Base-by-base conservation (phyloP, 352 stramenopile species). In the Pythium insidiosum region DNA sequence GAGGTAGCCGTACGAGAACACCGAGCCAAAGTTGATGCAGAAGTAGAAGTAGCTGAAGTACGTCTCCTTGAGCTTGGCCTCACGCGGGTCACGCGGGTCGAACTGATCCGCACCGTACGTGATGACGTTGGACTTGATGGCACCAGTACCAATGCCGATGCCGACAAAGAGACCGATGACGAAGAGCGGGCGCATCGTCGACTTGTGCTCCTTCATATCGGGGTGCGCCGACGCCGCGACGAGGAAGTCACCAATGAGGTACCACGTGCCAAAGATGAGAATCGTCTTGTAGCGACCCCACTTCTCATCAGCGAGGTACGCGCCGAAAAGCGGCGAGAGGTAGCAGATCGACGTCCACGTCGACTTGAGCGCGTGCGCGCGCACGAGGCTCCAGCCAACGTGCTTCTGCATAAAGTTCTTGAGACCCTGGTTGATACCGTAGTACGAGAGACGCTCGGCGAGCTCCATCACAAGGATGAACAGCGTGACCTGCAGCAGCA, bases 31-130 rank as follows among this genome's bases (percentile, higher is more conserved):
- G 54, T 89, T 88, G 39, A 88, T 72, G 31, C 56, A 63, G 58
- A 68, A 88, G 63, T 93, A 95, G 50, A 90, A 89, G 25, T 69
- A 75, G 34, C 66, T 84, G 65, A 92, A 94, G 57, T 81, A 94
- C 18, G 50, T 72, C 13, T 66, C 56, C 35, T 82, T 73, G 19
- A 81, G 49, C 13, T 66, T 61, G 24, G 59, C 46, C 50, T 83
- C 67, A 9, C 41, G 38, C 1, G 56, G 63, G 18, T 68, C 63
- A n/a, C 45, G 44, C 4, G 66, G 66, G 9, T 74, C 63, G 41
- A 82, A 86, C 56, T 84, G 71, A 51, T 84, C 70, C 16, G 61
- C 56, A 24, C 56, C 56, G 18, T 61, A 54, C 5, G 56, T 60
- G 28, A 64, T 58, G 7, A 60, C 50, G 38, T 60, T 64, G 10